These are phyloP conservation scores for Pseudopithomyces maydicus DNA, from an alignment of 2,329 filamentous ascomycete genomes.

Conservation along the genomic window DNA sequence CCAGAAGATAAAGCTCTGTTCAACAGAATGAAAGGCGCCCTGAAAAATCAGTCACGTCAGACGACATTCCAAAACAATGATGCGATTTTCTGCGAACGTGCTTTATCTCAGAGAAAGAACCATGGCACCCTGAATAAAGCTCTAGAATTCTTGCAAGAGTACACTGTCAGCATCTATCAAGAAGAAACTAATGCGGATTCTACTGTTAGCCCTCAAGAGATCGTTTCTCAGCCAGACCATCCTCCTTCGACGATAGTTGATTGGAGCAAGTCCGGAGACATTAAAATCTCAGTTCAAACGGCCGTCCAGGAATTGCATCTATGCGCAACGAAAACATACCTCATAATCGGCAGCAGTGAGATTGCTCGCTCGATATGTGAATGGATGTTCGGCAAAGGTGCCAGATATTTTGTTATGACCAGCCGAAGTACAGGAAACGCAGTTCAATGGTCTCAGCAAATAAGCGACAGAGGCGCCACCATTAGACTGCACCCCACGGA, in stretches of 20 bases:
- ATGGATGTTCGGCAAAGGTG: slow-evolving; percentile 23
- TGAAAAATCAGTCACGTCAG: neutral
- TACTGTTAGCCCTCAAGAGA: slow-evolving; percentile 1
- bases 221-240: neutral
- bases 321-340: slow-evolving; percentile 16
- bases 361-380: slow-evolving; percentile 17
- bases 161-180: neutral
- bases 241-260: slow-evolving; percentile 7
- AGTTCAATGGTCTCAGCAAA: slow-evolving; percentile 8
- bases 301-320: slow-evolving; percentile 8
- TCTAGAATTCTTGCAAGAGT: neutral
- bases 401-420: slow-evolving; percentile 31
- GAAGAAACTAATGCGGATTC: neutral
- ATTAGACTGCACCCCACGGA: slow-evolving; percentile 8
- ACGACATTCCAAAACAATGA: slow-evolving; percentile 3
- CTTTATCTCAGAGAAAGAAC: neutral
- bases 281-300: slow-evolving; percentile 7
- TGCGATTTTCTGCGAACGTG: slow-evolving; percentile 6
- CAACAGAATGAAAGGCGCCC: neutral
- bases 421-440: slow-evolving; percentile 46
- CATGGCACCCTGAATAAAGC: neutral
- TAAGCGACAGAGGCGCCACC: slow-evolving; percentile 7
- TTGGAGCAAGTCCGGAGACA: slow-evolving; percentile 5
- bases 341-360: slow-evolving; percentile 24
- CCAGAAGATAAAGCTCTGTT: slow-evolving; percentile 12